phyloP scores from a whole-genome alignment of 106 monocot genomes.

The Dendrobium catenatum region DNA sequence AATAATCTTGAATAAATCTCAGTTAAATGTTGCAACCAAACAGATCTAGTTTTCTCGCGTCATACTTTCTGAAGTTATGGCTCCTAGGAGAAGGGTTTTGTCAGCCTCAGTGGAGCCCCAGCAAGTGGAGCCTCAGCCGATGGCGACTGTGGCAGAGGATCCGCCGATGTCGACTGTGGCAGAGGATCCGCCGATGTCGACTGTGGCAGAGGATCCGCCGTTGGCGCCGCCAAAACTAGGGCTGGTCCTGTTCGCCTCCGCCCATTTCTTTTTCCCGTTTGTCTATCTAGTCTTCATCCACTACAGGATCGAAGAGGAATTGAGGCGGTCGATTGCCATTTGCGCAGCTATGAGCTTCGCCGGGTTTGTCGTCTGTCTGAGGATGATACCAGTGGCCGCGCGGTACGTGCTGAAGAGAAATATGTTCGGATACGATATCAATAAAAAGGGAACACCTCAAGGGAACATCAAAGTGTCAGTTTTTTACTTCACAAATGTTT shows the following conservation, averaged over 20 bases:
- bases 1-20: too few relatives aligned
- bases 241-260: constrained; percentile 23
- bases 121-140: background rate
- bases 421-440: constrained; percentile 88
- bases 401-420: constrained; percentile 61
- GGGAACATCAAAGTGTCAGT: constrained; percentile 86
- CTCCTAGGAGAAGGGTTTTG: constrained; percentile 17
- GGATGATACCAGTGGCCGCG: constrained; percentile 77
- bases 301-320: constrained; percentile 57
- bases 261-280: constrained; percentile 44
- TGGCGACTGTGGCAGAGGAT: background rate
- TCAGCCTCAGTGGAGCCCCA: background rate
- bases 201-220: constrained; percentile 12
- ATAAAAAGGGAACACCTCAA: constrained; percentile 81
- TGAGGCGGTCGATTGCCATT: constrained; percentile 55
- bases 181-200: too few relatives aligned
- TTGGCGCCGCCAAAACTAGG: constrained; percentile 63
- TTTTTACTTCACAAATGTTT: background rate
- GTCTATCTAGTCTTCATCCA: constrained; percentile 55
- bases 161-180: constrained; percentile 19
- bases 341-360: constrained; percentile 69
- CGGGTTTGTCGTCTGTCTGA: constrained; percentile 48
- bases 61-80: constrained; percentile 11
- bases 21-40: too few relatives aligned
- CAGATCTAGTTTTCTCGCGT: background rate